Evolutionary conservation across 192 early-diverging fungal species (phyloP).

Genomic region (Blastocladiella britannica): DNA sequence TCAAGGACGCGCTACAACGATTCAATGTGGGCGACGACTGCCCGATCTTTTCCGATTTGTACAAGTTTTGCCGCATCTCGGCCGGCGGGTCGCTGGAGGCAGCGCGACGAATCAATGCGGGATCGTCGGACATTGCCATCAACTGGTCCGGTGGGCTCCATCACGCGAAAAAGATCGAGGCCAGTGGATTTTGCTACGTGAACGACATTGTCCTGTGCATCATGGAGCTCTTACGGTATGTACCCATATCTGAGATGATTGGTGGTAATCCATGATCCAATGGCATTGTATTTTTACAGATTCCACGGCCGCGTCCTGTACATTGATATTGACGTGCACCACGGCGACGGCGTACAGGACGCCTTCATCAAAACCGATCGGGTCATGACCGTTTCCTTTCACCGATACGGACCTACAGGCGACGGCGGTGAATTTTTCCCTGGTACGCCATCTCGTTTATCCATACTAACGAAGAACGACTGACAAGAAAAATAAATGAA

Average conservation of each 20-base stretch:
- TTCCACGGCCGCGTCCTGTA: slow-evolving; percentile 83
- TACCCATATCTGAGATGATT: not conserved
- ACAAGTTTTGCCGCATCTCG: slow-evolving; percentile 81
- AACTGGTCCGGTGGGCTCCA: slow-evolving; percentile 83
- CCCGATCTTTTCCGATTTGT: slow-evolving; percentile 91
- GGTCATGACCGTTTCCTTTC: slow-evolving; percentile 91
- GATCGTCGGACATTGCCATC: slow-evolving; percentile 46
- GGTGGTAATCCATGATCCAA: not conserved
- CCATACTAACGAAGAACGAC: too few species aligned
- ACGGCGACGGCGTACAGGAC: slow-evolving; percentile 87
- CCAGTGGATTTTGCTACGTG: slow-evolving; percentile 87
- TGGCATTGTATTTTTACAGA: slow-evolving; percentile 5
- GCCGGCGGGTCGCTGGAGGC: slow-evolving; percentile 72
- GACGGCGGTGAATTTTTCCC: slow-evolving; percentile 83
- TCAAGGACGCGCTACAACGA: slow-evolving; percentile 33
- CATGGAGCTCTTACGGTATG: slow-evolving; percentile 37
- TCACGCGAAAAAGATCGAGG: slow-evolving; percentile 61
- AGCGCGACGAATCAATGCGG: slow-evolving; percentile 36
- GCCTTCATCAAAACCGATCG: slow-evolving; percentile 82
- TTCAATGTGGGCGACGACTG: slow-evolving; percentile 97
- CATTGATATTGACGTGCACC: slow-evolving; percentile 81
- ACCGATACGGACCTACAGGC: slow-evolving; percentile 45
- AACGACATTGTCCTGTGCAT: slow-evolving; percentile 83
- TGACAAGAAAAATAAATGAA: too few species aligned
- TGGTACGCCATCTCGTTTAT: slow-evolving; percentile 36